Percentiles rank a stretch among this genome's conserved stretches.
Evolutionary conservation across 176 grass and related monocot genomes (phyloP).

Genomic region (Cenchrus americanus): DNA sequence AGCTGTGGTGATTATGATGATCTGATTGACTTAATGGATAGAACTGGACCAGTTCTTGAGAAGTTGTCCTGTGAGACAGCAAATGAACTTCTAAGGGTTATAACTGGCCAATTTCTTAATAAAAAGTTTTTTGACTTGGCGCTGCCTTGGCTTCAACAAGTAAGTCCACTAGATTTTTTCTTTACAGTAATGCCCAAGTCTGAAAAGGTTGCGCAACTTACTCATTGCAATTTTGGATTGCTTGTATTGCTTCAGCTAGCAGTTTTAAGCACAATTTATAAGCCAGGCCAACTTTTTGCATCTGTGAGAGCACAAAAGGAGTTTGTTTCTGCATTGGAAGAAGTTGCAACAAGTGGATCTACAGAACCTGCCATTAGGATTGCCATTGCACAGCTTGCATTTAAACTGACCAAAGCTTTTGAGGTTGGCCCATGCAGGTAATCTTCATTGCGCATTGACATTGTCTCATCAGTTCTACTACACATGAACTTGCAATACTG

Average conservation of each 20-base stretch:
- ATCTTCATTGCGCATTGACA: conserved; percentile 2
- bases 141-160: conserved; percentile 92
- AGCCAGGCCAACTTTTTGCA: conserved; percentile 71
- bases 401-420: conserved; percentile 71
- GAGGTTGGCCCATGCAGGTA: conserved; percentile 77
- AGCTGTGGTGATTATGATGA: conserved; percentile 59
- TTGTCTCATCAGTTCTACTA: background rate
- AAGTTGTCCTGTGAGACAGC: conserved; percentile 72
- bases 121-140: conserved; percentile 59
- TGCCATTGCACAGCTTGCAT: conserved; percentile 59
- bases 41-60: conserved; percentile 86
- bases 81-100: conserved; percentile 66
- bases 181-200: background rate
- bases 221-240: conserved; percentile 39
- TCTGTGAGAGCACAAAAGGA: conserved; percentile 77
- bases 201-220: conserved; percentile 28
- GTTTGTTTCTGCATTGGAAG: conserved; percentile 73
- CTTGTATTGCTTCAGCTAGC: conserved; percentile 53
- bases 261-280: conserved; percentile 75
- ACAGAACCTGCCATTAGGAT: conserved; percentile 60
- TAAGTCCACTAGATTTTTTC: conserved; percentile 38
- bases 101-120: conserved; percentile 58
- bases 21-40: conserved; percentile 83
- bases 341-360: conserved; percentile 52
- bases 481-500: conserved; percentile 4